Evolutionary conservation across 257 asterid species (phyloP), one percentile per base, ranked within the genome.

Genomic region (Przewalskia tangutica): DNA sequence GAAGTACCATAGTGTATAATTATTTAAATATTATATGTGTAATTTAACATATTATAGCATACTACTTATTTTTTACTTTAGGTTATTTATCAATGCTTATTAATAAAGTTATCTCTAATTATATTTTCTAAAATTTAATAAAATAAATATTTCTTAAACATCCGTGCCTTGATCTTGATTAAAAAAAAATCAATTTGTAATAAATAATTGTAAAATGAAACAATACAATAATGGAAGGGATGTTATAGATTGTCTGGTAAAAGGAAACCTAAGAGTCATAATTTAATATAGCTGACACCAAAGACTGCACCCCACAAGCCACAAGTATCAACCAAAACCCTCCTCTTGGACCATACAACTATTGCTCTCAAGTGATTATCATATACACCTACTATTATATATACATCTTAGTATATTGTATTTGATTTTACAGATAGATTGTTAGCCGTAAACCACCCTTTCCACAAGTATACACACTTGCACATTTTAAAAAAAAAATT

Each of bases 341-440:
- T 82, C 84, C 76, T 75, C 40, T 77, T 50, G 91, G 88, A 88
- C 92, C 87, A 87, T 86, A 77, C 18, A 87, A 83, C 50, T 65
- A 48, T 83, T 46, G 42, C 59, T 71, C 79, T 86, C 77, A 82
- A 82, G 82, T 82, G 81, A 68, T 68, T 68, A 68, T 40, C 17
- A 68, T 40, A 59, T 56, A 5, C 56, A 13, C 44, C 14, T 53
- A 8, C 32, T 27, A 7, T 8, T 77, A 32, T 53, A 17, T 55
- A 6, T 16, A 53, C 6, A 77, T 50, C 59, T 50, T 23, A 48
- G 12, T 77, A 4, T 77, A 77, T 50, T 32, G 2, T 84, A 82
- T 68, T 40, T 84, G 60, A 73, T 87, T 82, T 86, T 85, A 85
- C 89, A 86, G 86, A 83, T 79, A 89, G 89, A 91, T 79, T 66